A percentile compares a stretch with the other conserved stretches of the same genome.
Evolutionary conservation across 2,329 filamentous ascomycete genomes (phyloP).

Genomic region (Fusarium concolor): DNA sequence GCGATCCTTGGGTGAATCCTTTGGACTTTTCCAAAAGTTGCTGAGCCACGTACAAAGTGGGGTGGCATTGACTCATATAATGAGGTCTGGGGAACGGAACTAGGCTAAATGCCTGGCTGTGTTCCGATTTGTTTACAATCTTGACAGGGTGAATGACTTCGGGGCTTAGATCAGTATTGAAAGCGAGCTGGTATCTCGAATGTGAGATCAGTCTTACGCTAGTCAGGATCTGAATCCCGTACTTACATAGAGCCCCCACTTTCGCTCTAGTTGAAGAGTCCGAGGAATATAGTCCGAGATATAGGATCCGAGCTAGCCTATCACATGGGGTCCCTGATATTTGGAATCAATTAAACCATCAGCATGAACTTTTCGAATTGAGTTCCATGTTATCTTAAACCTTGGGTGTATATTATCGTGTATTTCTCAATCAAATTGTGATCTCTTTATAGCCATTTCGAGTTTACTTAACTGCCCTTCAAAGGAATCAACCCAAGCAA

Average conservation of each 20-base stretch:
- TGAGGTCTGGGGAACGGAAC: neutral
- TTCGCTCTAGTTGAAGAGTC: neutral
- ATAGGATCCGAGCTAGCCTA: constrained; percentile 7
- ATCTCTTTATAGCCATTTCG: neutral
- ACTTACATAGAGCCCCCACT: neutral
- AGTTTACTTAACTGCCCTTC: neutral
- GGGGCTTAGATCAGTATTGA: neutral
- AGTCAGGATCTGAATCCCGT: neutral
- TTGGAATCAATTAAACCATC: neutral
- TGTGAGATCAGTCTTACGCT: neutral
- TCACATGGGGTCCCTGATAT: neutral
- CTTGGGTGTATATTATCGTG: neutral
- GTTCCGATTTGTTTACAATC: neutral
- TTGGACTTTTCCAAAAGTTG: neutral
- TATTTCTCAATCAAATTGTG: too few relatives aligned
- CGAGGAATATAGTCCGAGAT: constrained; percentile 9
- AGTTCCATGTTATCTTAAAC: neutral
- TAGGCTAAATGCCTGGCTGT: neutral
- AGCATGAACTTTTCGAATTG: too few relatives aligned
- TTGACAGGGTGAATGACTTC: neutral
- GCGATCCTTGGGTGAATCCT: neutral
- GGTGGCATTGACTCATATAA: neutral
- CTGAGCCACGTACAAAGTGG: neutral
- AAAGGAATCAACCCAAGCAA: constrained; percentile 8
- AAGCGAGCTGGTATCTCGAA: constrained; percentile 6